These are phyloP conservation scores for Neopestalotiopsis sp. DNA, from an alignment of 2,329 filamentous ascomycete species.

Conservation along the genomic window DNA sequence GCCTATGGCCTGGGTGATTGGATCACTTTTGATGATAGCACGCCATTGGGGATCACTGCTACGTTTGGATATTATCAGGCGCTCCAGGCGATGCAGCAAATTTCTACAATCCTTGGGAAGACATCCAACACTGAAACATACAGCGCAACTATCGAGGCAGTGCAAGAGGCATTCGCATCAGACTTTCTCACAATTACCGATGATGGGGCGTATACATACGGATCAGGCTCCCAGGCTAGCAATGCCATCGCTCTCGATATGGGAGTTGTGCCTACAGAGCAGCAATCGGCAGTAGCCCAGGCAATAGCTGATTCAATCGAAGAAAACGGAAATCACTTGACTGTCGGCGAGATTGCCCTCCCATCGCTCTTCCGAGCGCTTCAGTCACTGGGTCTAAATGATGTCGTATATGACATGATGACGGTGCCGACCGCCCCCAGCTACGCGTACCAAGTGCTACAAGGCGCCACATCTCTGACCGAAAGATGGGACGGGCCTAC, in stretches of 20 bases:
- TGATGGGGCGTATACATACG: not conserved
- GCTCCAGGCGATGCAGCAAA: not conserved
- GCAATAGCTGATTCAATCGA: not conserved
- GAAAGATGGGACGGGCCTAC: not conserved
- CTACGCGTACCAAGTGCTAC: not conserved
- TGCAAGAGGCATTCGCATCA: not conserved
- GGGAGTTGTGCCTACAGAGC: not conserved
- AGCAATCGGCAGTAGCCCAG: not conserved
- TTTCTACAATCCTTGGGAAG: not conserved
- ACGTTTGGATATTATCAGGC: slow-evolving; percentile 3
- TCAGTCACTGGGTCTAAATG: not conserved
- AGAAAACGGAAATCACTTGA: not conserved
- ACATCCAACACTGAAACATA: not conserved
- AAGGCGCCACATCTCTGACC: not conserved
- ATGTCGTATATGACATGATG: not conserved
- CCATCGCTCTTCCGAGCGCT: not conserved
- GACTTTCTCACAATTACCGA: not conserved
- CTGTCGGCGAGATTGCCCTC: not conserved
- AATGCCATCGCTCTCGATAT: not conserved
- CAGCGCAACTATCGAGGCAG: not conserved
- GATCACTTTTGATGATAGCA: slow-evolving; percentile 1
- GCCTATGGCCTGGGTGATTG: not conserved
- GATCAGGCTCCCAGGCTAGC: not conserved
- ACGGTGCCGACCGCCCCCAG: not conserved
- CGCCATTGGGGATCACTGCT: not conserved